Evolutionary conservation across 2,329 filamentous ascomycete species (phyloP).

Genomic region (Ascochyta fabae): DNA sequence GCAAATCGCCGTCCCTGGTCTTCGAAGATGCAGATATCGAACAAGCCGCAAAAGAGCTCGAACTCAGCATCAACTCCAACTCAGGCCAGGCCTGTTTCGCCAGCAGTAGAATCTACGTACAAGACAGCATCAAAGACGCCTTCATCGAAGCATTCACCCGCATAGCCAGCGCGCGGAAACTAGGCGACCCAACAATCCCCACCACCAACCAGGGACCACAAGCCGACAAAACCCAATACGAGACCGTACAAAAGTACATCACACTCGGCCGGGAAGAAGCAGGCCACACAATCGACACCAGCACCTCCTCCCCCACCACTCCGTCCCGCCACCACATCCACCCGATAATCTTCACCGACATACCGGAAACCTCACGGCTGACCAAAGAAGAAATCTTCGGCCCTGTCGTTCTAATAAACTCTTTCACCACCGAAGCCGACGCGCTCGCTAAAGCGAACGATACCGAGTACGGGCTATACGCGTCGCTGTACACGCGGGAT

Average conservation of each 20-base stretch:
- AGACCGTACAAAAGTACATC: constrained; percentile 34
- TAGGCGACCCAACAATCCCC: constrained; percentile 28
- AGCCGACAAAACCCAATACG: constrained; percentile 32
- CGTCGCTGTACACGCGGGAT: constrained; percentile 46
- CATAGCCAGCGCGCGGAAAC: constrained; percentile 18
- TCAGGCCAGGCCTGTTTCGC: constrained; percentile 66
- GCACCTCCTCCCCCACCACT: constrained; percentile 19
- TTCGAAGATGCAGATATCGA: constrained; percentile 79
- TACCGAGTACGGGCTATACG: constrained; percentile 49
- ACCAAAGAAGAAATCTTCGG: constrained; percentile 49
- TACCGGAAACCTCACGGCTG: constrained; percentile 50
- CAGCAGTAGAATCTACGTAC: constrained; percentile 63
- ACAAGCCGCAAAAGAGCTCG: constrained; percentile 66
- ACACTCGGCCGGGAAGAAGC: constrained; percentile 52
- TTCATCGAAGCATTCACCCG: constrained; percentile 32
- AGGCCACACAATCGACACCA: constrained; percentile 45
- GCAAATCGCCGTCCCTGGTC: constrained; percentile 83
- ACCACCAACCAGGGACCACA: constrained; percentile 34
- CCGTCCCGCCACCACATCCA: constrained; percentile 48
- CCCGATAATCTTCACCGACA: constrained; percentile 56
- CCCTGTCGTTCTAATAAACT: constrained; percentile 47
- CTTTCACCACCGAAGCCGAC: constrained; percentile 46
- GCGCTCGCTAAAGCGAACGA: constrained; percentile 47
- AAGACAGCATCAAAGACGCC: constrained; percentile 56
- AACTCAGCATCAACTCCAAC: constrained; percentile 59